Evolutionary conservation across 2,329 filamentous ascomycete genomes (phyloP).

Genomic region (Magnaporthiopsis rhizophila): DNA sequence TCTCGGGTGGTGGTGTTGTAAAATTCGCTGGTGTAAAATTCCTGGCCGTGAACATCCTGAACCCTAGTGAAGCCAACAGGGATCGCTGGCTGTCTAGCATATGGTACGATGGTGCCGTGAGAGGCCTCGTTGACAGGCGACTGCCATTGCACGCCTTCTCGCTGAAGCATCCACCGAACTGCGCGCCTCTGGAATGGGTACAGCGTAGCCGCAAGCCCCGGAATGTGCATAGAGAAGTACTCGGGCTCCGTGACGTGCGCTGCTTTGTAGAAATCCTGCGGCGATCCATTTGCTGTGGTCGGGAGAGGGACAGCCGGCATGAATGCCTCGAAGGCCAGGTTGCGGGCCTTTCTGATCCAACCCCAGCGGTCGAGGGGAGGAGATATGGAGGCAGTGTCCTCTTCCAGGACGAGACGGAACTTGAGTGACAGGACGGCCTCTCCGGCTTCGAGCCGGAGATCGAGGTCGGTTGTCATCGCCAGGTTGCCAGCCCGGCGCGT

Average conservation of each 20-base stretch:
- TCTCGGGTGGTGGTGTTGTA: conserved; percentile 52
- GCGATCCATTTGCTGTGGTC: conserved; percentile 26
- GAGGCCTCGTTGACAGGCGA: conserved; percentile 10
- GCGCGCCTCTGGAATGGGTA: conserved; percentile 68
- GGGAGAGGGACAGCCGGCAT: not conserved
- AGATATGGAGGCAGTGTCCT: not conserved
- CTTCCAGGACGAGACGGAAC: conserved; percentile 2
- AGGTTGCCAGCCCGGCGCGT: not conserved
- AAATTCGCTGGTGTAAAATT: conserved; percentile 43
- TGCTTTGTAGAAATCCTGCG: conserved; percentile 60
- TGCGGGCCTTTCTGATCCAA: conserved; percentile 6
- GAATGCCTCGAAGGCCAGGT: not conserved
- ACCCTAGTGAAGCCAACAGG: conserved; percentile 36
- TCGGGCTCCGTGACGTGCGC: conserved; percentile 51
- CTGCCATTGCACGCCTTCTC: conserved; percentile 54
- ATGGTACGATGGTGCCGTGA: conserved; percentile 18
- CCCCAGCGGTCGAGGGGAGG: not conserved
- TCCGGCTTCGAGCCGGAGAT: not conserved
- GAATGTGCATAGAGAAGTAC: conserved; percentile 33
- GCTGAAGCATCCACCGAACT: conserved; percentile 59
- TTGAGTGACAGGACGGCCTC: not conserved
- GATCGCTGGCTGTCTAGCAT: conserved; percentile 12
- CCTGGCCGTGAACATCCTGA: conserved; percentile 36
- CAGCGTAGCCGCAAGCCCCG: conserved; percentile 40
- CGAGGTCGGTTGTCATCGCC: not conserved